Evolutionary conservation across 495 filamentous ascomycete species (phyloP), one percentile per base, ranked within the genome.

Genomic region (Lophiotrema nucula): DNA sequence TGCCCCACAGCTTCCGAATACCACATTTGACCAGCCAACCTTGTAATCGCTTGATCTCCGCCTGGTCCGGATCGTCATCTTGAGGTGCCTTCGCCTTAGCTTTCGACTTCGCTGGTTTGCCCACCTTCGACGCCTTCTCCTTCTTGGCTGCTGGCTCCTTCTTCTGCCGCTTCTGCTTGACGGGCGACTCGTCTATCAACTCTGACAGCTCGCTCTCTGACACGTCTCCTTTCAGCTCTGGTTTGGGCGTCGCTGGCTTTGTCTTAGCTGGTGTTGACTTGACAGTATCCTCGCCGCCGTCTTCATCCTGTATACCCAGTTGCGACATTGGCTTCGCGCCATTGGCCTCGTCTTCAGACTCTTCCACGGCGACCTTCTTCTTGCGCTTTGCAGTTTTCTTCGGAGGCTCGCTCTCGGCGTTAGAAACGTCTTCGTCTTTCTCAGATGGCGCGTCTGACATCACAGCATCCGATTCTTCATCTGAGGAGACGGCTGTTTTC

Each of bases 1-100:
- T 82, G 33, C 77, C 77, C 93, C 95, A 98, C 60, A 97, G 81
- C 68, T 97, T 97, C 27, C 90, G 88, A 44, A 98, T 83, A 18
- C 93, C 93, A 66, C 93, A 98, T 74, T 96, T 97, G 38, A 88
- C 65, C 25, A 98, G 79, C 73, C 90, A 90, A 19, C 82, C 81
- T 73, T 98, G 93, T 15, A 98, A 79, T n/a, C 83, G 84, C 70
- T 92, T 97, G 70, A 97, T 89, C 72, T 93, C 87, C 8, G 79
- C 82, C 37, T 92, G 84, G 55, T 89, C 81, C 0, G 87, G 81
- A 31, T 84, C 80, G 5, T 77, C 63, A 10, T 86, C 82, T 50
- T 79, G 69, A 18, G 67, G 28, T 31, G 67, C 48, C 38, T 71
- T 70, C 22, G 74, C 46, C 54, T 72, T 66, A 23, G 69, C 18